Percentiles rank a stretch among this genome's conserved stretches.
Evolutionary conservation across 495 filamentous ascomycete genomes (phyloP).

Genomic region (Penicillium flavigenum): DNA sequence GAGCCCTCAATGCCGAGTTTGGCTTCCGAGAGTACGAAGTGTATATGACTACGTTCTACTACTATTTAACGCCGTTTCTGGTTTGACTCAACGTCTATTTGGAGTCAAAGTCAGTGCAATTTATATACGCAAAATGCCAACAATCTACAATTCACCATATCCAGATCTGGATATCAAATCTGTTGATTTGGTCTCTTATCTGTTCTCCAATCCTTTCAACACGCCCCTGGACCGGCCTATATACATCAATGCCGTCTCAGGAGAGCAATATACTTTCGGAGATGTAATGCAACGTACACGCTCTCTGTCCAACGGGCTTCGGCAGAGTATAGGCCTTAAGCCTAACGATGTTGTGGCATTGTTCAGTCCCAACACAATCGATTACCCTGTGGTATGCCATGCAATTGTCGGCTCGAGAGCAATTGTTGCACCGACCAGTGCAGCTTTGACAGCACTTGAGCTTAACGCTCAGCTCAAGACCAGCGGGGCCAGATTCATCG

Average conservation of each 20-base stretch:
- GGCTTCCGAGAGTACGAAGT: not conserved
- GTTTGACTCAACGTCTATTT: not conserved
- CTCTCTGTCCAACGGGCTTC: slow-evolving; percentile 72
- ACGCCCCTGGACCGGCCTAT: slow-evolving; percentile 16
- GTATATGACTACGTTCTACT: not conserved
- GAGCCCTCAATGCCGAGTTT: not conserved
- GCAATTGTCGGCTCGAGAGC: slow-evolving; percentile 75
- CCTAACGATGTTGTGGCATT: slow-evolving; percentile 69
- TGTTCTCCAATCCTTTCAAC: slow-evolving; percentile 55
- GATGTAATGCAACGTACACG: slow-evolving; percentile 59
- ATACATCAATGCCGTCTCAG: slow-evolving; percentile 60
- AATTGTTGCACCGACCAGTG: slow-evolving; percentile 73
- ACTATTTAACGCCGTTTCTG: not conserved
- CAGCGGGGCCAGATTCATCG: slow-evolving; percentile 65
- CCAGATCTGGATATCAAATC: slow-evolving; percentile 30
- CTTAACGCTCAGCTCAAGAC: slow-evolving; percentile 83
- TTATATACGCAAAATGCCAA: slow-evolving; percentile 21
- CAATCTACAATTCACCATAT: slow-evolving; percentile 28
- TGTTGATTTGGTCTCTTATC: slow-evolving; percentile 63
- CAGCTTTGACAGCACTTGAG: slow-evolving; percentile 74
- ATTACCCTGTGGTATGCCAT: slow-evolving; percentile 63
- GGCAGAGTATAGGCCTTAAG: slow-evolving; percentile 63
- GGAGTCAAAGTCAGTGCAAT: too few species aligned
- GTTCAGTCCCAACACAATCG: slow-evolving; percentile 66
- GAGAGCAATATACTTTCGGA: slow-evolving; percentile 65